Percentiles rank a stretch among this genome's conserved stretches.
These are phyloP conservation scores for Rhizomucor pusillus DNA, from an alignment of 371 early-diverging fungal species.

Conservation along the genomic window DNA sequence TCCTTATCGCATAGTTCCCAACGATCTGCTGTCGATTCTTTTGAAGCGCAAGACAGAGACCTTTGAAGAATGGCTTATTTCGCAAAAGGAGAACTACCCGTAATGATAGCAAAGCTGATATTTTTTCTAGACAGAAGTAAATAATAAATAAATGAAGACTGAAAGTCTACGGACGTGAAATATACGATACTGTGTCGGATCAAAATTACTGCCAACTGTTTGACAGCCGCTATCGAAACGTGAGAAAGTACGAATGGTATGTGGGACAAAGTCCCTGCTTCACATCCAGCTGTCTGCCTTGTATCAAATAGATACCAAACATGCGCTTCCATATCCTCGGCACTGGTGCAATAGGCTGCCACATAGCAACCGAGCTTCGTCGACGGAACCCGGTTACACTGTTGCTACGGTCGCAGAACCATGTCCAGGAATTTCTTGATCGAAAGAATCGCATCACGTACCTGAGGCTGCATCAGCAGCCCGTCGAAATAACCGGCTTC, in stretches of 20 bases:
- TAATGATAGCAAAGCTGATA: too few relatives aligned
- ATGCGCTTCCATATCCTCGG: conserved; percentile 47
- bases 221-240: too few relatives aligned
- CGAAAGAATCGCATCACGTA: conserved; percentile 25
- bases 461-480: conserved; percentile 3
- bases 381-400: conserved; percentile 28
- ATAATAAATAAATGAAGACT: too few relatives aligned
- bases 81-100: conserved; percentile 1
- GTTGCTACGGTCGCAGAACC: conserved; percentile 25
- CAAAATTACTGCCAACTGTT: too few relatives aligned
- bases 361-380: conserved; percentile 27
- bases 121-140: too few relatives aligned
- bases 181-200: too few relatives aligned
- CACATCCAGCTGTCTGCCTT: too few relatives aligned
- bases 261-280: too few relatives aligned
- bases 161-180: too few relatives aligned
- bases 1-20: neutral
- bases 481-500: conserved; percentile 11
- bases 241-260: too few relatives aligned
- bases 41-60: conserved; percentile 7
- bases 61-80: conserved; percentile 5
- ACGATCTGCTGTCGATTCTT: neutral
- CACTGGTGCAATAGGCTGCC: conserved; percentile 48
- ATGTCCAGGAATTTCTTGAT: conserved; percentile 20
- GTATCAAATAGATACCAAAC: too few relatives aligned